phyloP scores from a whole-genome alignment of 176 grass and related monocot genomes.

The Musa schizocarpa region DNA sequence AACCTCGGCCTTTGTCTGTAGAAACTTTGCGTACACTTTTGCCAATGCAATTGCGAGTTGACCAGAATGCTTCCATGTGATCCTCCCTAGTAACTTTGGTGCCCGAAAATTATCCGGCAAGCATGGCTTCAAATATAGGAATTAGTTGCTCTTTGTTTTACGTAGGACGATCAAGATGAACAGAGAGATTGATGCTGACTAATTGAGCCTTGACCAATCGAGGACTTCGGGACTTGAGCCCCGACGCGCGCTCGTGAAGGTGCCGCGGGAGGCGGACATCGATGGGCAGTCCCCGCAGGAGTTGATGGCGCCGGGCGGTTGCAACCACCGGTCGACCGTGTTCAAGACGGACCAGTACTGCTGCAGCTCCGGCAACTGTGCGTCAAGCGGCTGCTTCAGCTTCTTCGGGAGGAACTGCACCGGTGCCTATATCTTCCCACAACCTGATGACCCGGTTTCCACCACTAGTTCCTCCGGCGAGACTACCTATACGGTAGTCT shows the following conservation, averaged over 20 bases:
- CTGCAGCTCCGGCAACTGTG: slow-evolving; percentile 6
- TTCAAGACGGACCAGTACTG: slow-evolving; percentile 33
- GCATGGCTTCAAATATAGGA: no score
- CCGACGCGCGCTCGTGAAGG: neutral
- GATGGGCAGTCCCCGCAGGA: slow-evolving; percentile 21
- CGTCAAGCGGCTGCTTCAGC: slow-evolving; percentile 29
- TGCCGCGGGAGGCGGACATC: slow-evolving; percentile 25
- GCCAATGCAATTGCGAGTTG: no score
- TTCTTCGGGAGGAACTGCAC: slow-evolving; percentile 47
- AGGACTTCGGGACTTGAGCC: slow-evolving; percentile 44
- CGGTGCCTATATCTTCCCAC: slow-evolving; percentile 42
- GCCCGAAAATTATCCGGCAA: no score
- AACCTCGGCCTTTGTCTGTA: no score
- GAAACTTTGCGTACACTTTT: no score
- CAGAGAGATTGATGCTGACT: no score
- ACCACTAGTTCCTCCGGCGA: slow-evolving; percentile 36
- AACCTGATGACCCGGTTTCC: slow-evolving; percentile 22
- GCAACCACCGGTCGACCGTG: slow-evolving; percentile 31
- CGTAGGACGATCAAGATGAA: no score
- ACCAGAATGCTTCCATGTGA: no score
- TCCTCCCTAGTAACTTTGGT: no score
- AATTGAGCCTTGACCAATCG: neutral
- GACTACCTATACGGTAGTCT: slow-evolving; percentile 42
- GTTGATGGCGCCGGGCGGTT: slow-evolving; percentile 24
- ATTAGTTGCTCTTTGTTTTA: no score